Base-by-base conservation (phyloP, 805 yeast species). In the Saturnispora silvae region DNA sequence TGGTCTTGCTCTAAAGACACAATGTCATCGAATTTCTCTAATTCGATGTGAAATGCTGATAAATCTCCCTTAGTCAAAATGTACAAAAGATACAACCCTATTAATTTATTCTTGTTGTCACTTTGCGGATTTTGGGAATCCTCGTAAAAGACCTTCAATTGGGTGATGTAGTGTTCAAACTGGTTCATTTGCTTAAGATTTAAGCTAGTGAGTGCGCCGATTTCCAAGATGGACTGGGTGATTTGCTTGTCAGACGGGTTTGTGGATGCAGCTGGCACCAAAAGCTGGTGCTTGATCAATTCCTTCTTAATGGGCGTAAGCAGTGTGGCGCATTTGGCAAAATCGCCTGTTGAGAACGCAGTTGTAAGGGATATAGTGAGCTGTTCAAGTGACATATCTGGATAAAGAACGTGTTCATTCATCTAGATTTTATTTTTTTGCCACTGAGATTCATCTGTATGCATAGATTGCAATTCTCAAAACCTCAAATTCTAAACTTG, bases 11-110 rank as follows among this genome's bases (percentile, higher is more conserved):
- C 89, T 43, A 74, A 64, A 37, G 68, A 67, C 43, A 62, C 66
- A 31, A 60, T 43, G 47, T 71, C 72, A 47, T 69, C 72, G 46
- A 86, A 68, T 41, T 65, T 66, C 57, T 89, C 96, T 43, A 89
- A 66, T 56, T 85, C 96, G 20, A 86, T 78, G 61, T 92, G 96
- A 64, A 89, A 92, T 55, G 75, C 75, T 11, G 94, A 84, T 29
- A 86, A 76, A 47, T 79, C 83, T 37, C 92, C 94, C 51, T 80
- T 80, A 6, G 95, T 75, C 43, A 92, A 68, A 42, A 87, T 61
- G 42, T 82, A 70, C 45, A 92, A 61, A 47, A 92, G 64, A 49
- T 84, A 80, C 35, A 92, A 67, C 36, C 94, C 80, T 36, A 79
- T 65, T 49, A 92, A 61, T 57, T 87, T 80, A 48, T 77, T 69